Evolutionary conservation across 192 early-diverging fungal species (phyloP).

Genomic region (Paraglomus brasilianum): DNA sequence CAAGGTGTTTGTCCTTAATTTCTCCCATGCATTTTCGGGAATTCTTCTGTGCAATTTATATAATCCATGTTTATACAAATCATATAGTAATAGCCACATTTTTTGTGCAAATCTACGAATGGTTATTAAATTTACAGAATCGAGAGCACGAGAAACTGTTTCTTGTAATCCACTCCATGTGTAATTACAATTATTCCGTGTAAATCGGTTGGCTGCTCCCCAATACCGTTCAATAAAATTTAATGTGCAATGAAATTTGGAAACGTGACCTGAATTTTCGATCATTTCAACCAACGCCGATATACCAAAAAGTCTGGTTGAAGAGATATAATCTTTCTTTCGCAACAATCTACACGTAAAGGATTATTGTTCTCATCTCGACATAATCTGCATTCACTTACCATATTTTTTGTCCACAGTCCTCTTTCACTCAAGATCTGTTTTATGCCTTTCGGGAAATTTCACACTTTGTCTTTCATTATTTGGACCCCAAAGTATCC

Average conservation of each 20-base stretch:
- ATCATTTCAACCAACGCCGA: slow-evolving; percentile 22
- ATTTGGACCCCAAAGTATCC: neutral
- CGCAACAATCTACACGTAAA: slow-evolving; percentile 19
- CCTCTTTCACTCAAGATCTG: neutral
- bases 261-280: slow-evolving; percentile 27
- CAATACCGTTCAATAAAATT: slow-evolving; percentile 39
- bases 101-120: slow-evolving; percentile 32
- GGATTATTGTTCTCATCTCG: neutral
- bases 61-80: too few species aligned
- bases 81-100: too few species aligned
- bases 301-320: slow-evolving; percentile 25
- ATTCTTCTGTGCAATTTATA: too few species aligned
- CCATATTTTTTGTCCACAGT: neutral
- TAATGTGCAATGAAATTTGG: slow-evolving; percentile 37
- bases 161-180: slow-evolving; percentile 26
- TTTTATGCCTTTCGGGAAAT: slow-evolving; percentile 10
- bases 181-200: slow-evolving; percentile 33
- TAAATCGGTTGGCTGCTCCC: slow-evolving; percentile 33
- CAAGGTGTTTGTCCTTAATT: too few species aligned
- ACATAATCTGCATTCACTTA: slow-evolving; percentile 15
- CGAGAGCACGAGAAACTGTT: slow-evolving; percentile 29
- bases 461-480: neutral
- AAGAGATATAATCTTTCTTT: slow-evolving; percentile 23
- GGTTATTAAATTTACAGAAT: slow-evolving; percentile 16
- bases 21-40: too few species aligned